Percentiles rank a stretch among this genome's conserved stretches.
phyloP scores from a whole-genome alignment of 1,284 basidiomycete genomes.

The Neolentinus lepideus region DNA sequence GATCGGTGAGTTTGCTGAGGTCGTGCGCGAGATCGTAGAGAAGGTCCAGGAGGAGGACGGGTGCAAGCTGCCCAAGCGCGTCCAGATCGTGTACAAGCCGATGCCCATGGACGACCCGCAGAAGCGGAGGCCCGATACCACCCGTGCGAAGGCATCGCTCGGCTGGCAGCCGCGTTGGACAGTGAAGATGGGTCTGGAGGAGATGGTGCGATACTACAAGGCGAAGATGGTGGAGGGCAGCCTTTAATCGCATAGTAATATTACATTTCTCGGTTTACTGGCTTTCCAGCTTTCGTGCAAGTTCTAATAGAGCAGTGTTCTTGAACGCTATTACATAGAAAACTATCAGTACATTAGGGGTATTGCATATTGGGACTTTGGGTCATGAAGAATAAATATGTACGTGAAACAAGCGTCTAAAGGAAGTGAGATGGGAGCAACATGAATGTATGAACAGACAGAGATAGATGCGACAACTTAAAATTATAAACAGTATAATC shows the following conservation, averaged over 20 bases:
- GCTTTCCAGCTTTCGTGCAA: neutral
- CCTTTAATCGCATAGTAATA: constrained; percentile 31
- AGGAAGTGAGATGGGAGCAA: neutral
- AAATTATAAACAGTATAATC: neutral
- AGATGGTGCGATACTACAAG: constrained; percentile 91
- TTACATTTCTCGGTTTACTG: neutral
- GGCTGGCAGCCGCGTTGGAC: constrained; percentile 94
- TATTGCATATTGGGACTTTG: neutral
- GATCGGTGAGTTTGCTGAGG: constrained; percentile 85
- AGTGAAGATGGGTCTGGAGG: constrained; percentile 84
- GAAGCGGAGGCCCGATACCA: constrained; percentile 88
- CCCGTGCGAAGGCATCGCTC: constrained; percentile 80
- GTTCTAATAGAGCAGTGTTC: neutral
- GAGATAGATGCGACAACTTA: neutral
- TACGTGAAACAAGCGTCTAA: neutral
- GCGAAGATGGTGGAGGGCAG: constrained; percentile 80
- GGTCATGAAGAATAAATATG: neutral
- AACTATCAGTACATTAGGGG: constrained; percentile 1
- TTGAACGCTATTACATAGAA: neutral
- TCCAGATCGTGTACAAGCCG: constrained; percentile 76
- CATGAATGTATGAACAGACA: neutral
- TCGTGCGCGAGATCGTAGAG: constrained; percentile 84
- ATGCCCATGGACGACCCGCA: constrained; percentile 94
- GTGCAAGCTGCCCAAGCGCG: constrained; percentile 43
- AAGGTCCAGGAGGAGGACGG: constrained; percentile 85